These are phyloP conservation scores for Debaryomyces robertsiae DNA, from an alignment of 1,139 yeast species.

Conservation along the genomic window DNA sequence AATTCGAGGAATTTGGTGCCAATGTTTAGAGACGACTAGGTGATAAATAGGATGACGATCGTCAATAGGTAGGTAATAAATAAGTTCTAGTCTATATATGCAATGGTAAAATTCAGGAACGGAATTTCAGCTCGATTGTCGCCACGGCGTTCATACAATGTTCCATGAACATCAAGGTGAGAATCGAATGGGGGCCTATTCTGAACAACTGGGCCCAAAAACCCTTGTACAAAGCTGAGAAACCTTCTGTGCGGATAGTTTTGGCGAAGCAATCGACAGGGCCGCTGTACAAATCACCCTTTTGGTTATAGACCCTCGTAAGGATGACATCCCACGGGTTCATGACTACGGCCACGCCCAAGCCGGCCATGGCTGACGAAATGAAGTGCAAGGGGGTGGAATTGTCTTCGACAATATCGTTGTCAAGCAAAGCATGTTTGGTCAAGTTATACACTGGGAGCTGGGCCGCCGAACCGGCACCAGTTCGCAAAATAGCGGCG, in stretches of 20 bases:
- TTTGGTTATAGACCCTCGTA: conserved; percentile 93
- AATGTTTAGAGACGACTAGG: no score
- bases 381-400: conserved; percentile 73
- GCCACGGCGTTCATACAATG: conserved; percentile 72
- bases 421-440: conserved; percentile 56
- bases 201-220: conserved; percentile 90
- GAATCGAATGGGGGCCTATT: conserved; percentile 92
- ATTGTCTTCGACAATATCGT: conserved; percentile 54
- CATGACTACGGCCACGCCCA: conserved; percentile 94
- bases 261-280: conserved; percentile 87
- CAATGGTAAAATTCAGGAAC: background rate
- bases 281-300: conserved; percentile 81
- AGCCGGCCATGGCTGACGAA: conserved; percentile 80
- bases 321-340: conserved; percentile 95
- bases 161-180: conserved; percentile 93
- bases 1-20: no score
- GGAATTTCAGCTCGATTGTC: conserved; percentile 20
- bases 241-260: conserved; percentile 83
- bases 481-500: conserved; percentile 92
- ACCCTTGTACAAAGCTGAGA: conserved; percentile 87
- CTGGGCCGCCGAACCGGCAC: conserved; percentile 95
- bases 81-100: background rate
- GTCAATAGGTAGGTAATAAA: background rate
- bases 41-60: conserved; percentile 2
- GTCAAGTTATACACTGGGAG: conserved; percentile 87